A percentile compares a stretch with the other conserved stretches of the same genome.
Conservation (phyloP, 768 basidiomycete species). For the Tephrocybe rancida region DNA sequence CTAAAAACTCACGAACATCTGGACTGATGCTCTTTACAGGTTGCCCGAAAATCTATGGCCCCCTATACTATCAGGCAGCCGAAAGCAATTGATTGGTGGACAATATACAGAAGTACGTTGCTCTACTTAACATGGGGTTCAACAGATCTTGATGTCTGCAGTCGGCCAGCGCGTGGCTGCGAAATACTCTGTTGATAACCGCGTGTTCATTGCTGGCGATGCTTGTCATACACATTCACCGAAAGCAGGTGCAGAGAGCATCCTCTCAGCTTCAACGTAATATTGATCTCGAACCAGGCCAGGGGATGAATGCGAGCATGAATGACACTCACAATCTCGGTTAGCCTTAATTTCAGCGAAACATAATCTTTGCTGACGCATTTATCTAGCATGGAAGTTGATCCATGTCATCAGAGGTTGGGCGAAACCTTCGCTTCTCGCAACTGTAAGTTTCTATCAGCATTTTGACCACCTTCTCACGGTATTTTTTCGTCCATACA, state of each 20-base stretch:
- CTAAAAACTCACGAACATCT: not conserved
- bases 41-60: conserved; percentile 53
- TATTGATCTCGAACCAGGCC: conserved; percentile 39
- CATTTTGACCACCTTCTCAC: not conserved
- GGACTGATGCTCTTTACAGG: conserved; percentile 33
- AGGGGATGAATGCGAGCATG: conserved; percentile 82
- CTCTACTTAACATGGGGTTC: not conserved
- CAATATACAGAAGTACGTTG: conserved; percentile 66
- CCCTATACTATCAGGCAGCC: conserved; percentile 57
- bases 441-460: conserved; percentile 41
- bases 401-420: conserved; percentile 57
- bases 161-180: conserved; percentile 79
- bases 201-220: conserved; percentile 79
- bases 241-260: conserved; percentile 57
- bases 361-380: not conserved
- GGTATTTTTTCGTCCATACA: not conserved
- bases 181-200: conserved; percentile 56
- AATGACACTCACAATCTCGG: conserved; percentile 75
- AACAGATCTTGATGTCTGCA: conserved; percentile 20
- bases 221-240: conserved; percentile 74
- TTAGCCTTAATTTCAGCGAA: conserved; percentile 17
- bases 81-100: conserved; percentile 69
- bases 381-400: conserved; percentile 57
- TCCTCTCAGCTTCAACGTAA: no score
- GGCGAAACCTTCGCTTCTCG: conserved; percentile 48